Evolutionary conservation across 1,284 basidiomycete genomes (phyloP).

Genomic region (Marasmius sp.): DNA sequence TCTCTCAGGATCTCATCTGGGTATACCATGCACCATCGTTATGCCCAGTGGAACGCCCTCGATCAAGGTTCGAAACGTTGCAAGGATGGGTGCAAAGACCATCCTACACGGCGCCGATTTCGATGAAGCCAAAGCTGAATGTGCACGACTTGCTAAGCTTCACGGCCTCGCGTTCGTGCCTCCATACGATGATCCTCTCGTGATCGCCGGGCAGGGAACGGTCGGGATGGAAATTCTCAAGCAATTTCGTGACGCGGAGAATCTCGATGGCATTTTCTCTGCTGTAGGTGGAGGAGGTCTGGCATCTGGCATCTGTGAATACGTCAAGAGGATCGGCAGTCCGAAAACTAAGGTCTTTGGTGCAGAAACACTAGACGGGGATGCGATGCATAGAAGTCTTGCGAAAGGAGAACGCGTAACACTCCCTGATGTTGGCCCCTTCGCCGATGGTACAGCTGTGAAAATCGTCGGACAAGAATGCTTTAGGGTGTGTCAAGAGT

Average conservation of each 20-base stretch:
- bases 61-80: slow-evolving; percentile 96
- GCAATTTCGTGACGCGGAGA: slow-evolving; percentile 74
- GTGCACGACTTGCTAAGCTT: slow-evolving; percentile 75
- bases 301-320: slow-evolving; percentile 86
- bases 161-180: slow-evolving; percentile 92
- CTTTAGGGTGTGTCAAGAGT: slow-evolving; percentile 86
- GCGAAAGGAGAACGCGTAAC: slow-evolving; percentile 79
- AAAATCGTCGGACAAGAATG: slow-evolving; percentile 94
- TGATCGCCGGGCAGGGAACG: slow-evolving; percentile 98
- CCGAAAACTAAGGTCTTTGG: slow-evolving; percentile 86
- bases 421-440: slow-evolving; percentile 91
- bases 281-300: slow-evolving; percentile 94
- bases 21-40: slow-evolving; percentile 95
- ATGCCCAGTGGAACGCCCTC: slow-evolving; percentile 96
- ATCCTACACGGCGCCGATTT: slow-evolving; percentile 93
- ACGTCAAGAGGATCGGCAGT: slow-evolving; percentile 91
- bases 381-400: slow-evolving; percentile 87
- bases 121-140: slow-evolving; percentile 96
- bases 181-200: slow-evolving; percentile 95
- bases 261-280: slow-evolving; percentile 86
- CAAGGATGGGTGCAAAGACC: slow-evolving; percentile 91
- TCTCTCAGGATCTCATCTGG: slow-evolving; percentile 83
- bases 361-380: slow-evolving; percentile 94
- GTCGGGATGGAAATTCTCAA: slow-evolving; percentile 93
- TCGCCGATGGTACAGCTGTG: slow-evolving; percentile 99